Conservation (phyloP, 2,329 filamentous ascomycete genomes). For the Aspergillus pseudotamarii region DNA sequence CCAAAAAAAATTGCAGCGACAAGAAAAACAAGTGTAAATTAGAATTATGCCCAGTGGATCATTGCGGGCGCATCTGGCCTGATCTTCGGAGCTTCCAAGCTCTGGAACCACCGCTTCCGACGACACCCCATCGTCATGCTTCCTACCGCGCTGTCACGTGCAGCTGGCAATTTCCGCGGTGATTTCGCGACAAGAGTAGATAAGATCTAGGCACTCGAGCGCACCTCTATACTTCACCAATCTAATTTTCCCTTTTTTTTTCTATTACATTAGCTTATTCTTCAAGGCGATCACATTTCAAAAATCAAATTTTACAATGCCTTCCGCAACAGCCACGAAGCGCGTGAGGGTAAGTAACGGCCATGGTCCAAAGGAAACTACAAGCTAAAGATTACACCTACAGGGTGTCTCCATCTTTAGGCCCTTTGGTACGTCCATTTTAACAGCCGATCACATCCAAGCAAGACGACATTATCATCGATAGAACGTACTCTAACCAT, state of each 20-base stretch:
- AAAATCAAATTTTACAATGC: slow-evolving; percentile 44
- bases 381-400: slow-evolving; percentile 24
- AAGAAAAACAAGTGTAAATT: background rate
- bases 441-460: slow-evolving; percentile 9
- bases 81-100: slow-evolving; percentile 3
- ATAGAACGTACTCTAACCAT: background rate
- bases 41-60: slow-evolving; percentile 10
- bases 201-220: background rate
- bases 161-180: slow-evolving; percentile 9
- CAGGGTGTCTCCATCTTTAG: slow-evolving; percentile 51
- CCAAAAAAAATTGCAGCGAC: background rate
- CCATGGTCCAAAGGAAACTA: background rate
- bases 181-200: slow-evolving; percentile 5
- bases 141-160: slow-evolving; percentile 31
- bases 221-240: background rate
- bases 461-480: background rate
- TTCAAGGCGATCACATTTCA: background rate
- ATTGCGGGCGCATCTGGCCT: slow-evolving; percentile 13
- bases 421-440: slow-evolving; percentile 44
- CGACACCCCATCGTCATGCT: slow-evolving; percentile 21
- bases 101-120: slow-evolving; percentile 16
- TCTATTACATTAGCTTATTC: background rate
- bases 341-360: slow-evolving; percentile 51
- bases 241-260: background rate
- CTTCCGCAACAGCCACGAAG: slow-evolving; percentile 57